Evolutionary conservation across 2,329 filamentous ascomycete species (phyloP).

Genomic region (Botryotinia globosa): DNA sequence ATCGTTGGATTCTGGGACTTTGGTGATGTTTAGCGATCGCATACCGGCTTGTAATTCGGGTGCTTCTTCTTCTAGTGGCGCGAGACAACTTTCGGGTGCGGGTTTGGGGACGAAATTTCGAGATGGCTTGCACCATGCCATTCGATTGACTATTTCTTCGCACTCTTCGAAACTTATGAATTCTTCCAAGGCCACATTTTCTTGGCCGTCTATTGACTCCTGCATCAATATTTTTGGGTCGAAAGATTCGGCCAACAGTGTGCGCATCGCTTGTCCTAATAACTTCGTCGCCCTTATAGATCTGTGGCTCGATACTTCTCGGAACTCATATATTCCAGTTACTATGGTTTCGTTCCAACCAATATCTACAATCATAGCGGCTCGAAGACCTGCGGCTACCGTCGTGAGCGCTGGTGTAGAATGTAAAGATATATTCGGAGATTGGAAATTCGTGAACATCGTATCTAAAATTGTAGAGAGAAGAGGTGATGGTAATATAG

Average conservation of each 20-base stretch:
- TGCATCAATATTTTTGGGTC: conserved; percentile 34
- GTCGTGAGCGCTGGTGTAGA: conserved; percentile 72
- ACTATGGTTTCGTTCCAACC: conserved; percentile 89
- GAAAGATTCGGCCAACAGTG: conserved; percentile 53
- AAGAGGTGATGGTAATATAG: conserved; percentile 72
- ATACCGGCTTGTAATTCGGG: conserved; percentile 45
- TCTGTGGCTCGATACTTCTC: conserved; percentile 69
- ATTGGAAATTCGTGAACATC: conserved; percentile 76
- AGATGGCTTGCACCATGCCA: conserved; percentile 68
- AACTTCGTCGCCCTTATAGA: conserved; percentile 72
- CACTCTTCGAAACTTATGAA: conserved; percentile 71
- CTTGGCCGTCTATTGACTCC: conserved; percentile 13
- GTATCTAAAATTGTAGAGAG: conserved; percentile 73
- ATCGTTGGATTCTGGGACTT: conserved; percentile 24
- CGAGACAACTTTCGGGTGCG: conserved; percentile 39
- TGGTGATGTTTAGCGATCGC: conserved; percentile 29
- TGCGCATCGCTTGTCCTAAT: conserved; percentile 67
- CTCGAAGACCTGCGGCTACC: conserved; percentile 77
- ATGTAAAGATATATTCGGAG: conserved; percentile 76
- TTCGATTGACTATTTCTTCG: conserved; percentile 71
- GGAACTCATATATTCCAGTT: conserved; percentile 86
- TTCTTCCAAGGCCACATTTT: conserved; percentile 22
- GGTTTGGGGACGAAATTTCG: conserved; percentile 23
- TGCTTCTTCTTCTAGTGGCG: conserved; percentile 56
- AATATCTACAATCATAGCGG: conserved; percentile 83